These are phyloP conservation scores for Uronychia binucleata DNA, from an alignment of 73 alveolate species.

Conservation along the genomic window DNA sequence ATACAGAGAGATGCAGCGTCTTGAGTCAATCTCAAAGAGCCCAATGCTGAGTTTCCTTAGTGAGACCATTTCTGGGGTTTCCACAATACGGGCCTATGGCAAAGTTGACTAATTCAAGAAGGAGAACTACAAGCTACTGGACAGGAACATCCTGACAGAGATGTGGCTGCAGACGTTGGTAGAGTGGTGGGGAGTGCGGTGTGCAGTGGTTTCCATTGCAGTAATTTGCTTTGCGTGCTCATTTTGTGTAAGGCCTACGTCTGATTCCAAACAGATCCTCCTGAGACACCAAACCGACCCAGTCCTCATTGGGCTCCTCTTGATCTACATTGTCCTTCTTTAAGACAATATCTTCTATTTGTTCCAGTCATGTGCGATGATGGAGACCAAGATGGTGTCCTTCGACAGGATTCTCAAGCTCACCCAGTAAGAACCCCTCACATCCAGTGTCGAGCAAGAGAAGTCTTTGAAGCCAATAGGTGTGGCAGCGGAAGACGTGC, in stretches of 20 bases:
- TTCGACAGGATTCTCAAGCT: slow-evolving; percentile 56
- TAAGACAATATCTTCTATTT: slow-evolving; percentile 30
- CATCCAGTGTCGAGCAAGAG: not conserved
- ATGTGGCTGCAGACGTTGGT: slow-evolving; percentile 15
- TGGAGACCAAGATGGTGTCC: slow-evolving; percentile 56
- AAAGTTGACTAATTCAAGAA: slow-evolving; percentile 42
- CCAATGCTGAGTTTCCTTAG: slow-evolving; percentile 90
- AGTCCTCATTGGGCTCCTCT: slow-evolving; percentile 42
- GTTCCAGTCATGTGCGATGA: slow-evolving; percentile 15
- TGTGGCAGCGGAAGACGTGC: slow-evolving; percentile 7
- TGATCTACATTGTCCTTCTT: slow-evolving; percentile 35
- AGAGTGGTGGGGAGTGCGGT: slow-evolving; percentile 49
- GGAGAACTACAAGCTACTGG: slow-evolving; percentile 49
- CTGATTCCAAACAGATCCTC: slow-evolving; percentile 1
- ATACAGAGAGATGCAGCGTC: slow-evolving; percentile 81
- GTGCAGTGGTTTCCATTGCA: slow-evolving; percentile 22
- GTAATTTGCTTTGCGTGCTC: slow-evolving; percentile 8
- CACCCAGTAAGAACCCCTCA: too few relatives aligned
- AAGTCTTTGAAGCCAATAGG: slow-evolving; percentile 28
- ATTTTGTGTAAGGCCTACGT: slow-evolving; percentile 28
- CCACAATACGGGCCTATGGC: slow-evolving; percentile 89
- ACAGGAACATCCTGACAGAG: slow-evolving; percentile 48
- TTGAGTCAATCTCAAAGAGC: slow-evolving; percentile 84
- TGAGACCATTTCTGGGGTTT: slow-evolving; percentile 87
- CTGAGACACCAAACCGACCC: not conserved